Evolutionary conservation across 2,329 filamentous ascomycete species (phyloP).

Genomic region (Aspergillus ochraceus): DNA sequence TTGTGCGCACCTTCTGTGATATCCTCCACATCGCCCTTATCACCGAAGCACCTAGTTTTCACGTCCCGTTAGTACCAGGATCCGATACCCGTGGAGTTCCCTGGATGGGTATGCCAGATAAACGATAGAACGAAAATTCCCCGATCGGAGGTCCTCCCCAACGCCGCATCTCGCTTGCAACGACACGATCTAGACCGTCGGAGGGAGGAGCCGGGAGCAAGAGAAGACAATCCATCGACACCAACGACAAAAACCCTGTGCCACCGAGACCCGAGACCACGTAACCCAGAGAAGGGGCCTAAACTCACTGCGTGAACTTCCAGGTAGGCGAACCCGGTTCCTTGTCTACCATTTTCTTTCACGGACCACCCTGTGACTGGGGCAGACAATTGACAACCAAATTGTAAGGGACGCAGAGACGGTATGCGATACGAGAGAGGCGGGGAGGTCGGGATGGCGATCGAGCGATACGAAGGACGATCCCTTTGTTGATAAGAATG

Average conservation of each 20-base stretch:
- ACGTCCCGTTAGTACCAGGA: constrained; percentile 4
- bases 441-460: constrained; percentile 10
- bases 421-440: constrained; percentile 11
- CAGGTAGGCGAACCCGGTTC: constrained; percentile 93
- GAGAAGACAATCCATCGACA: not conserved
- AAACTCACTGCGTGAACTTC: constrained; percentile 97
- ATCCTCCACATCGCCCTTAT: constrained; percentile 98
- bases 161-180: not conserved
- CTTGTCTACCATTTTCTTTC: constrained; percentile 86
- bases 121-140: not conserved
- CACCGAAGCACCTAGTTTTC: constrained; percentile 85
- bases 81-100: not conserved
- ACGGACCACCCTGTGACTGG: constrained; percentile 35
- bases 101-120: not conserved
- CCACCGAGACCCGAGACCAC: constrained; percentile 11
- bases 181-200: not conserved
- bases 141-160: not conserved
- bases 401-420: constrained; percentile 9
- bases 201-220: not conserved
- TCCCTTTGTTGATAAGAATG: not conserved
- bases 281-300: constrained; percentile 1
- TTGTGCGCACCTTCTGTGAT: constrained; percentile 80
- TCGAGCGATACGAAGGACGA: not conserved
- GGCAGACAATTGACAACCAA: constrained; percentile 18
- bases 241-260: not conserved